Conservation (phyloP, 139 green algal genomes). For the Pedinophyceae sp. region DNA sequence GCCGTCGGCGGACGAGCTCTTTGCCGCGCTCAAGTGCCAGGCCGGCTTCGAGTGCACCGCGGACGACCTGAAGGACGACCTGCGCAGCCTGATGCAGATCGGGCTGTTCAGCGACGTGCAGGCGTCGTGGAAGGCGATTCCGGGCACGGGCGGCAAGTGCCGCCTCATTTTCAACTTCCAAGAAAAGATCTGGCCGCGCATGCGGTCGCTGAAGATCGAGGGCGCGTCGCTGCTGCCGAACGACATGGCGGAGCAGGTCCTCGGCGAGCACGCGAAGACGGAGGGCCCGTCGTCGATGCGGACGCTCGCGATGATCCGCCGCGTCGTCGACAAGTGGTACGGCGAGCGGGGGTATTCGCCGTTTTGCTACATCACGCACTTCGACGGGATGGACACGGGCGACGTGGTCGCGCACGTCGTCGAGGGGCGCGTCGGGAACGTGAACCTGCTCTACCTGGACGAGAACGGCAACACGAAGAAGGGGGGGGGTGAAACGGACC, state of each 20-base stretch:
- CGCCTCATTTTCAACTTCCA: conserved; percentile 38
- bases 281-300: conserved; percentile 19
- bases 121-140: conserved; percentile 26
- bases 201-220: conserved; percentile 34
- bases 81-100: conserved; percentile 25
- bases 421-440: conserved; percentile 29
- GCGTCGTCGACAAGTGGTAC: conserved; percentile 61
- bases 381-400: conserved; percentile 58
- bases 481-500: conserved; percentile 14
- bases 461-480: conserved; percentile 30
- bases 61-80: conserved; percentile 23
- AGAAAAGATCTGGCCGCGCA: conserved; percentile 34
- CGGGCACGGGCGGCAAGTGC: conserved; percentile 18
- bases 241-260: conserved; percentile 17
- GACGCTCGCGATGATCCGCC: conserved; percentile 30
- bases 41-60: conserved; percentile 23
- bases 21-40: conserved; percentile 33
- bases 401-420: conserved; percentile 38
- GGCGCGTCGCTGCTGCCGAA: conserved; percentile 24
- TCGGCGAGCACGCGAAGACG: conserved; percentile 10
- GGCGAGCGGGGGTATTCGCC: conserved; percentile 36
- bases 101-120: conserved; percentile 50
- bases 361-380: conserved; percentile 35
- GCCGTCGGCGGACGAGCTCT: conserved; percentile 34
- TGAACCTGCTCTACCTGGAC: conserved; percentile 34